Evolutionary conservation across 192 early-diverging fungal genomes (phyloP), one percentile per base, ranked within the genome.

Genomic region (Helicostylum pulchrum): DNA sequence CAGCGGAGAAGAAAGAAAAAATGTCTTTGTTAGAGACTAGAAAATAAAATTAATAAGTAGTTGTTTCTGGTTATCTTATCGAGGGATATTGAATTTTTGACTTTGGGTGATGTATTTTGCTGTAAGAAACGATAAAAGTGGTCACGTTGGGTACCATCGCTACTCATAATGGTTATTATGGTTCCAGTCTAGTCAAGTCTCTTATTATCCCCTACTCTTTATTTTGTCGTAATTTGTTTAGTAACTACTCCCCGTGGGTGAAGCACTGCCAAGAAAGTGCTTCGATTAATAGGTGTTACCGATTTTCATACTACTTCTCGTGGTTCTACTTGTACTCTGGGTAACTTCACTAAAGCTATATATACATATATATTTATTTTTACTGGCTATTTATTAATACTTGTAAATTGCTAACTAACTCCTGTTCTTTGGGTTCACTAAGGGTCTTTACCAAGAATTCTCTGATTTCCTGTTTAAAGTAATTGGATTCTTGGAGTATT

Each of bases 261-360:
- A 76, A 93, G 94, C 70, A 90, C 96, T 65, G 95, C 93, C 82
- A 98, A 98, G 92, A 95, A 93, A 88, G 85, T 98, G 63, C 85
- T 95, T 70, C 82, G 90, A 82, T 86, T 96, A 61, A 94, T 94
- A 68, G 95, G 95, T 91, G 90, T 98, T 79, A 84, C 85, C 67
- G 95, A 98, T 80, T 92, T 90, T 85, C 96, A 98, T 87, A 98
- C 95, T 78, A 85, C 90, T 62, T 82, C 95, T 76, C 84, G 90
- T 67, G 95, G 95, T 73, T 92, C 92, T 71, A 98, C 95, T 87
- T 89, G 88, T 79, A 98, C 95, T 74, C 89, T 94, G 59, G 94
- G 95, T 73, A 98, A 96, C 92, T 98, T 98, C 73, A 91, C 96
- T 80, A 98, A 98, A 91, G 95, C 95, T 66, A 90, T 91, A 71